Evolutionary conservation across 306 rosid genomes (phyloP).

Genomic region (Dryas drummondii): DNA sequence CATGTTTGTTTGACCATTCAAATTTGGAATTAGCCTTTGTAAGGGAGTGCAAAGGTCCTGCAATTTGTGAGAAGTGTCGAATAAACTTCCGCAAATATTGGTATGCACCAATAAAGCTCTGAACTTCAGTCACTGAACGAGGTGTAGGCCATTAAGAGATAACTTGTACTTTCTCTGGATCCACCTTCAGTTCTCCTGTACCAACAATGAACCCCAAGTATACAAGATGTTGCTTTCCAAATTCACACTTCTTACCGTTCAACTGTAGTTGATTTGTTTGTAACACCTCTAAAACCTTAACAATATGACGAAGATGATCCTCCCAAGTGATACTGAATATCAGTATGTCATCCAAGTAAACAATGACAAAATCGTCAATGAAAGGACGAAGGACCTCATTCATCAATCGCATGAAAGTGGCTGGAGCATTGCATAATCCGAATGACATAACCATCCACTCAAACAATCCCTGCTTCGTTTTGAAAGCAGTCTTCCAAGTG

Average conservation of each 20-base stretch:
- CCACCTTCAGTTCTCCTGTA: background rate
- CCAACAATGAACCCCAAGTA: background rate
- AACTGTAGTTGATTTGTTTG: background rate
- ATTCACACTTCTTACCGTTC: conserved; percentile 10
- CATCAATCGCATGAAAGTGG: background rate
- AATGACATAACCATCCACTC: conserved; percentile 1
- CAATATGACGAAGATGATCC: background rate
- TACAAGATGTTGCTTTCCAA: background rate
- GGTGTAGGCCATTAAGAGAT: background rate
- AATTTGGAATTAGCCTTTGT: background rate
- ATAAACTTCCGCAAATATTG: background rate
- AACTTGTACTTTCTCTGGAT: background rate
- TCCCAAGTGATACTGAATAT: background rate
- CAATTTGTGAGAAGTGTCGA: background rate
- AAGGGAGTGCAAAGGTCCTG: no score
- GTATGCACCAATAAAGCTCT: background rate
- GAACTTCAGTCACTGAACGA: background rate
- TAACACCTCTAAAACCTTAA: background rate
- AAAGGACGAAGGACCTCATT: background rate
- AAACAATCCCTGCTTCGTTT: background rate
- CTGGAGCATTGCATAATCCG: background rate
- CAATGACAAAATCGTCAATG: conserved; percentile 4
- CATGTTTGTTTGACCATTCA: background rate
- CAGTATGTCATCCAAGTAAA: background rate
- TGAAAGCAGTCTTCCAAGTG: background rate